Percentiles rank a stretch among this genome's conserved stretches.
Conservation (phyloP, 176 grass and related monocot genomes). For the Elaeis guineensis region DNA sequence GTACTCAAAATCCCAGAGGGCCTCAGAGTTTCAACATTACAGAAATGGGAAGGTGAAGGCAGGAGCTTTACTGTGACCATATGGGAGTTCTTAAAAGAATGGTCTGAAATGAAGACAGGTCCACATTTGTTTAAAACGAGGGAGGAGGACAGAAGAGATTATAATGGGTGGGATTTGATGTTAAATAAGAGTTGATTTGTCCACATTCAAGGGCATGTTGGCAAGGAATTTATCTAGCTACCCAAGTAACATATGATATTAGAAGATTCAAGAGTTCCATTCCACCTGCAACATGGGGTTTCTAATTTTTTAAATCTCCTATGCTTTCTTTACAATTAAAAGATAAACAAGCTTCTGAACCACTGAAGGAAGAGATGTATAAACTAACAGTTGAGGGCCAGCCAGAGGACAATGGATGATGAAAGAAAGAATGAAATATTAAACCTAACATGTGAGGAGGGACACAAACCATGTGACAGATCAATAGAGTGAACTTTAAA, state of each 20-base stretch:
- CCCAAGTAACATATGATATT: neutral
- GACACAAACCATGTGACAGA: constrained; percentile 1
- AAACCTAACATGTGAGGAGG: neutral
- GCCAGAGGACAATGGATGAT: neutral
- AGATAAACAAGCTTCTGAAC: neutral
- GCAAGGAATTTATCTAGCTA: neutral
- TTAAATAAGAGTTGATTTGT: constrained; percentile 2
- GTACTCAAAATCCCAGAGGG: too few species aligned
- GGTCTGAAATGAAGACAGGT: too few species aligned
- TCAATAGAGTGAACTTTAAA: neutral
- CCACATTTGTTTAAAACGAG: neutral
- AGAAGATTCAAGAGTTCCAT: neutral
- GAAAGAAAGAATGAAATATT: constrained; percentile 2
- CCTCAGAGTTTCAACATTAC: too few species aligned
- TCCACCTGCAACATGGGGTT: constrained; percentile 5
- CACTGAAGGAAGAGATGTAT: neutral
- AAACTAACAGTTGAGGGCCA: neutral
- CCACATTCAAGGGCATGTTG: neutral
- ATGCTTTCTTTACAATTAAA: neutral
- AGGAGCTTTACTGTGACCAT: too few species aligned
- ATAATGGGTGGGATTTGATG: neutral
- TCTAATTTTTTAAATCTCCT: neutral
- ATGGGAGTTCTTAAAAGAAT: too few species aligned
- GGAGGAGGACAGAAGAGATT: neutral
- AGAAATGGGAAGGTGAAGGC: too few species aligned